Evolutionary conservation across 495 filamentous ascomycete genomes (phyloP).

Genomic region (Acidiella bohemica): DNA sequence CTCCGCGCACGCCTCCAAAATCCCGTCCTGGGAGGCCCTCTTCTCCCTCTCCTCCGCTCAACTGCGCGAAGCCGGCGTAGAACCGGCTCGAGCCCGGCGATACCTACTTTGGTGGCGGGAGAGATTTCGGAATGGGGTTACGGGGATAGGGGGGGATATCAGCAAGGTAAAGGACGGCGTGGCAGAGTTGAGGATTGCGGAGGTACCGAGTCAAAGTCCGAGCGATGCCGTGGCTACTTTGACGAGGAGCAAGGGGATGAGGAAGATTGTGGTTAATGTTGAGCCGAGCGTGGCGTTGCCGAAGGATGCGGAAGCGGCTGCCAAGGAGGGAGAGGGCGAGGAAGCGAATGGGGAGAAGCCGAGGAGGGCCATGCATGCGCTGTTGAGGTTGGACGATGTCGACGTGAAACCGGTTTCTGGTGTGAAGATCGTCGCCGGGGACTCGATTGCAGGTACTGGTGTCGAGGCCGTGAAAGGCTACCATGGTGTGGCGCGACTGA

Average conservation of each 20-base stretch:
- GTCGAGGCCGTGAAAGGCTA: slow-evolving; percentile 50
- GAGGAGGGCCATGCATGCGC: slow-evolving; percentile 54
- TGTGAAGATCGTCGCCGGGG: slow-evolving; percentile 50
- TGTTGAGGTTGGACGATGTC: slow-evolving; percentile 33
- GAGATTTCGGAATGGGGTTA: slow-evolving; percentile 59
- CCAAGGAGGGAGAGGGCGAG: slow-evolving; percentile 21
- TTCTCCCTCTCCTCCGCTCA: slow-evolving; percentile 67
- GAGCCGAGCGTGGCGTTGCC: slow-evolving; percentile 28
- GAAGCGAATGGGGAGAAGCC: slow-evolving; percentile 43
- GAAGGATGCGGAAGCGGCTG: background rate
- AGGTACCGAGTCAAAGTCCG: slow-evolving; percentile 34
- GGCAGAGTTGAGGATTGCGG: slow-evolving; percentile 54
- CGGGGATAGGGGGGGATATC: slow-evolving; percentile 67
- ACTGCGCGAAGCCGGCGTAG: slow-evolving; percentile 69
- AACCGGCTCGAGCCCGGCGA: slow-evolving; percentile 62
- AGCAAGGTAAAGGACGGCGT: slow-evolving; percentile 56
- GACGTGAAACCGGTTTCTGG: slow-evolving; percentile 39
- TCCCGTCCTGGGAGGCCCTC: slow-evolving; percentile 76
- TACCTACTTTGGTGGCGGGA: slow-evolving; percentile 84
- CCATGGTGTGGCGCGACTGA: slow-evolving; percentile 48
- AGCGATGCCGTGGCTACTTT: slow-evolving; percentile 27
- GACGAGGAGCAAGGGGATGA: slow-evolving; percentile 39
- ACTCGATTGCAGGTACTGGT: slow-evolving; percentile 57
- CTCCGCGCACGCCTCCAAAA: slow-evolving; percentile 63
- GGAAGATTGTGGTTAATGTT: slow-evolving; percentile 59